A percentile compares a stretch with the other conserved stretches of the same genome.
Evolutionary conservation across 345 rosid genomes (phyloP).

Genomic region (Hypericum androsaemum): DNA sequence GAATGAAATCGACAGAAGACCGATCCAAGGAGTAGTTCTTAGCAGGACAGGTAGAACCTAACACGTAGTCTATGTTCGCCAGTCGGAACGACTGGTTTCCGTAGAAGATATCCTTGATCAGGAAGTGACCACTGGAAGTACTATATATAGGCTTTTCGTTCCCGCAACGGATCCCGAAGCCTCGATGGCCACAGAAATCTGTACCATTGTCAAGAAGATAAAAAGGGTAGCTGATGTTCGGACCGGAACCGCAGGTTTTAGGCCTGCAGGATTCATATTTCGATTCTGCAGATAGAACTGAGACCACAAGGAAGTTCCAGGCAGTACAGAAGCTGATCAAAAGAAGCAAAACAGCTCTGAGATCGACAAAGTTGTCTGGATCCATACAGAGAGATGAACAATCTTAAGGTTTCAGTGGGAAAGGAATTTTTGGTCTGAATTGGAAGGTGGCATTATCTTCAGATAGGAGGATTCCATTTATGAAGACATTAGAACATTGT

Average conservation of each 20-base stretch:
- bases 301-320: too few relatives aligned
- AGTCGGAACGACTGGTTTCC: conserved; percentile 14
- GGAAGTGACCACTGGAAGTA: conserved; percentile 15
- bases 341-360: too few relatives aligned
- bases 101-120: conserved; percentile 15
- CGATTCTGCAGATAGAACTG: background rate
- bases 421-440: too few relatives aligned
- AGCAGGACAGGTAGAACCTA: conserved; percentile 14
- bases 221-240: conserved; percentile 27
- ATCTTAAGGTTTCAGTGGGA: too few relatives aligned
- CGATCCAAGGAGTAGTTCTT: conserved; percentile 22
- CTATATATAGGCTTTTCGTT: conserved; percentile 9
- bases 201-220: conserved; percentile 4
- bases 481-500: too few relatives aligned
- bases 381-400: too few relatives aligned
- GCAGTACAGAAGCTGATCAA: too few relatives aligned
- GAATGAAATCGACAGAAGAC: conserved; percentile 16
- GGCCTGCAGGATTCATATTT: conserved; percentile 21
- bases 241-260: conserved; percentile 21
- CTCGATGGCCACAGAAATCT: conserved; percentile 18
- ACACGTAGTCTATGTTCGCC: conserved; percentile 8
- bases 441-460: too few relatives aligned
- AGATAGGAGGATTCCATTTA: too few relatives aligned
- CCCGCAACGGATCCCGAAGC: conserved; percentile 16
- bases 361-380: too few relatives aligned